Conservation (phyloP, 2,329 filamentous ascomycete species). For the Ceratocystis huliohia region DNA sequence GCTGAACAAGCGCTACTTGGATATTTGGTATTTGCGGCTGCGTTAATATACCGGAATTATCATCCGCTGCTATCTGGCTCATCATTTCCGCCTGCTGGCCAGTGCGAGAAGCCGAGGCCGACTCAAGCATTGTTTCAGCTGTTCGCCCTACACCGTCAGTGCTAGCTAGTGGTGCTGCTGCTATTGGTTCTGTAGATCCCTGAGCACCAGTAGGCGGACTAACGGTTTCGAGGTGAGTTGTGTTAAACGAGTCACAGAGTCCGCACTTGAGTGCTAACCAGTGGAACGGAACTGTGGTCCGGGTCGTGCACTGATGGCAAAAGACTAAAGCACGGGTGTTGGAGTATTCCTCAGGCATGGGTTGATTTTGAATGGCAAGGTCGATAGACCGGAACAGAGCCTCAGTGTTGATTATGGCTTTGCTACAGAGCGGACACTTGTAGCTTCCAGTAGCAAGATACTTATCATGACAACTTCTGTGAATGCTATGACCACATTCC, state of each 20-base stretch:
- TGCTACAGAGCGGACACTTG: conserved; percentile 92
- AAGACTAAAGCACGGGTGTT: conserved; percentile 71
- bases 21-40: conserved; percentile 19
- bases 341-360: conserved; percentile 76
- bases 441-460: conserved; percentile 75
- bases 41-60: neutral
- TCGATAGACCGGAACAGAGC: conserved; percentile 85
- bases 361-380: conserved; percentile 72
- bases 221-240: conserved; percentile 30
- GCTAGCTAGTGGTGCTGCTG: neutral
- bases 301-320: conserved; percentile 89
- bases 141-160: neutral
- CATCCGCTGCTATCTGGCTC: neutral
- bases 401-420: conserved; percentile 96
- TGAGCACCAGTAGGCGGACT: conserved; percentile 1
- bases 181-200: neutral
- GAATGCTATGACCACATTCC: conserved; percentile 91
- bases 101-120: neutral
- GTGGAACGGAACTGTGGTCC: conserved; percentile 77
- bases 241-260: conserved; percentile 58
- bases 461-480: conserved; percentile 75
- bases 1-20: conserved; percentile 25
- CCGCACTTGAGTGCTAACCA: conserved; percentile 89
- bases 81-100: neutral
- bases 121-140: neutral